Conservation (phyloP, 2,329 filamentous ascomycete species). For the Talaromyces sp. region DNA sequence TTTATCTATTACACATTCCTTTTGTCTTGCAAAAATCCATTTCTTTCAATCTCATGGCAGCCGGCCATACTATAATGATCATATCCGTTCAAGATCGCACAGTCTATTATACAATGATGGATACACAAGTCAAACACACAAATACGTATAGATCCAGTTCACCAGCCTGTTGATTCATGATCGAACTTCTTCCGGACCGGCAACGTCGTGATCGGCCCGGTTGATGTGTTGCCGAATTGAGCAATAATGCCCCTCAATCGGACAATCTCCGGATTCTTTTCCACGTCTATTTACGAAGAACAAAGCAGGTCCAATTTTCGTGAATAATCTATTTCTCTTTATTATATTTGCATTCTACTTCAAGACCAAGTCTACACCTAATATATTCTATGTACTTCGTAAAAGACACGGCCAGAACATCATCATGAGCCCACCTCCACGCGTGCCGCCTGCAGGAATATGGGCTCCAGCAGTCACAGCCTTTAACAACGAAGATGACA, state of each 20-base stretch:
- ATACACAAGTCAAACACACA: neutral
- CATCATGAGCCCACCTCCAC: slow-evolving; percentile 16
- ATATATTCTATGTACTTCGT: neutral
- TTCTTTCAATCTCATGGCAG: neutral
- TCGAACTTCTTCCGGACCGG: neutral
- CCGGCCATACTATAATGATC: neutral
- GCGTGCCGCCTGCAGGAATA: slow-evolving; percentile 38
- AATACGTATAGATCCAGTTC: neutral
- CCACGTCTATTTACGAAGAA: neutral
- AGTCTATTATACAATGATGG: neutral
- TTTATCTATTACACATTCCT: neutral
- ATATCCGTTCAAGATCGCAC: neutral
- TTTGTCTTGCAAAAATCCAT: neutral
- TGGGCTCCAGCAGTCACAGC: slow-evolving; percentile 56
- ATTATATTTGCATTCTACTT: neutral
- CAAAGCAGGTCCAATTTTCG: neutral
- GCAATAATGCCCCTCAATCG: slow-evolving; percentile 1
- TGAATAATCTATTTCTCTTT: too few relatives aligned
- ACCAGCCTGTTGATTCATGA: neutral
- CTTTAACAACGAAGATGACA: slow-evolving; percentile 51
- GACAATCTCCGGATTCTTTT: slow-evolving; percentile 8
- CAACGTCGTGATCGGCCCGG: neutral
- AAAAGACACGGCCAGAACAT: neutral
- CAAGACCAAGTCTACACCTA: neutral
- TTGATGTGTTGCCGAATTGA: neutral